Evolutionary conservation across 1,284 basidiomycete genomes (phyloP).

Genomic region (Boletellus deceptivus): DNA sequence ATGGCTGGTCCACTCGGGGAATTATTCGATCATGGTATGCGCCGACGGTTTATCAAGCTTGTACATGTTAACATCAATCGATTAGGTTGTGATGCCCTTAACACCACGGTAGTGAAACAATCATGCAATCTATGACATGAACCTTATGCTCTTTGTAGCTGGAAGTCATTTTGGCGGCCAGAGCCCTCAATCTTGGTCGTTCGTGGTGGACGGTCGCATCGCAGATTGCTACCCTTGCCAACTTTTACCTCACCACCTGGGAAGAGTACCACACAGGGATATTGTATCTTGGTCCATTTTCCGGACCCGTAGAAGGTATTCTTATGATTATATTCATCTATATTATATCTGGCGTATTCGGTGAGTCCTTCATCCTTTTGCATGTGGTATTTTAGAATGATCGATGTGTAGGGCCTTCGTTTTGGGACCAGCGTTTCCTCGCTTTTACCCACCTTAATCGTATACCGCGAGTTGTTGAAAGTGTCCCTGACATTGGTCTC

Average conservation of each 20-base stretch:
- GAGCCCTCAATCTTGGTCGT: constrained; percentile 86
- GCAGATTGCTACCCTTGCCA: constrained; percentile 84
- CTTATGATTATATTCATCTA: constrained; percentile 83
- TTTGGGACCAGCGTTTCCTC: constrained; percentile 82
- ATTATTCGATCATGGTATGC: constrained; percentile 92
- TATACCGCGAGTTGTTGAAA: constrained; percentile 45
- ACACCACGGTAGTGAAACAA: constrained; percentile 73
- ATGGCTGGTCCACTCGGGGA: constrained; percentile 97
- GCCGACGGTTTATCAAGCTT: neutral
- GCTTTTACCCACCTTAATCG: constrained; percentile 58
- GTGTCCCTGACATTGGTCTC: constrained; percentile 67
- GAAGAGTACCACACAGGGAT: constrained; percentile 96
- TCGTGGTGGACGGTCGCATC: constrained; percentile 96
- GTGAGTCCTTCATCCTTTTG: constrained; percentile 37
- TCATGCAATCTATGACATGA: neutral
- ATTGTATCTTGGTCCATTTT: constrained; percentile 90
- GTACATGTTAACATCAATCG: neutral
- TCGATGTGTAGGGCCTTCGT: constrained; percentile 55
- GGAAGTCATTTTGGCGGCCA: constrained; percentile 78
- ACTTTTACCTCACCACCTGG: constrained; percentile 97
- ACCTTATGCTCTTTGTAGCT: constrained; percentile 48
- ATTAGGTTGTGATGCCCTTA: constrained; percentile 84
- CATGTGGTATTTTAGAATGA: neutral
- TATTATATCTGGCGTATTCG: constrained; percentile 72
- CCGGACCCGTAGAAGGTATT: constrained; percentile 96